phyloP scores from a whole-genome alignment of 148 eudicot genomes.

The Agrostemma githago region DNA sequence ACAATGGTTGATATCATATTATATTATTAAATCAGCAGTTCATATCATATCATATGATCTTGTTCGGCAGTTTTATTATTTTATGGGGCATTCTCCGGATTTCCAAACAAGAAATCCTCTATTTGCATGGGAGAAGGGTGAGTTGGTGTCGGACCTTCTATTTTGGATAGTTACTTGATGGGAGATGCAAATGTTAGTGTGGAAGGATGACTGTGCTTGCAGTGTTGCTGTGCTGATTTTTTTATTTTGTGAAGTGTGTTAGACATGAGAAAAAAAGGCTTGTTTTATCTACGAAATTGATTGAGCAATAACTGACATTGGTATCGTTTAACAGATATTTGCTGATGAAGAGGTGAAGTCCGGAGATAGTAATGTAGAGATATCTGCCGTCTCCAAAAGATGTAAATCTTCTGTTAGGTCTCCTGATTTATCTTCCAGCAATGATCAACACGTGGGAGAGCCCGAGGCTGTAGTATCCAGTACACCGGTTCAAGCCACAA shows the following conservation, averaged over 20 bases:
- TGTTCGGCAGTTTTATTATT: background rate
- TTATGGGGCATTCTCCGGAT: background rate
- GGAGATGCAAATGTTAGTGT: background rate
- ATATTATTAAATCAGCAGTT: background rate
- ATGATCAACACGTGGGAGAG: conserved; percentile 24
- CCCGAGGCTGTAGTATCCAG: conserved; percentile 31
- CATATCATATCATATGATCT: background rate
- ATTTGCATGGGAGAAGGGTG: background rate
- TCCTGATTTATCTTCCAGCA: conserved; percentile 30
- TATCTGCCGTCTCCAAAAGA: conserved; percentile 14
- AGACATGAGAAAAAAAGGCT: background rate
- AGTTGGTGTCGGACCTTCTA: background rate
- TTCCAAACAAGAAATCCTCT: background rate
- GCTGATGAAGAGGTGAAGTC: conserved; percentile 29
- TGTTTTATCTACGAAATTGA: background rate
- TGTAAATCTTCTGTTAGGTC: conserved; percentile 27
- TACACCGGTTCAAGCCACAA: conserved; percentile 15
- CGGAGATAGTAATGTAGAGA: conserved; percentile 22
- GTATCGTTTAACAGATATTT: conserved; percentile 17
- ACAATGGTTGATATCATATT: background rate
- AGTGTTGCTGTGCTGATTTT: background rate
- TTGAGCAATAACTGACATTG: background rate
- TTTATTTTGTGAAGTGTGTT: background rate
- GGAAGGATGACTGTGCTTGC: background rate
- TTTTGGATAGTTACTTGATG: background rate